Evolutionary conservation across 1,139 yeast species (phyloP).

Genomic region (Pichia sp.): DNA sequence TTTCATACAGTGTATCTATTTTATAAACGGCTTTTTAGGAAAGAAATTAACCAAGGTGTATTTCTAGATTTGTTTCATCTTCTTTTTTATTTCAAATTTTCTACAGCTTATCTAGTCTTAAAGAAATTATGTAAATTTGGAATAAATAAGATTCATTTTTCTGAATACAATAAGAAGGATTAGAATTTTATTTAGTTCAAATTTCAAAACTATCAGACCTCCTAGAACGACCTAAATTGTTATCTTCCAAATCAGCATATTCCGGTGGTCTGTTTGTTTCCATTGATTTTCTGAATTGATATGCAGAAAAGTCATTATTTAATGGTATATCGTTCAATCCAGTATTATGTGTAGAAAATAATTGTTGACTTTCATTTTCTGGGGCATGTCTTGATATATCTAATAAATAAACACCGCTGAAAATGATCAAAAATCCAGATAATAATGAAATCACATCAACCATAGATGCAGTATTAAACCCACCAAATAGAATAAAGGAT

Average conservation of each 20-base stretch:
- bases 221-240: conserved; percentile 51
- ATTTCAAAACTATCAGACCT: conserved; percentile 59
- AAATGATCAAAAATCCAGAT: conserved; percentile 82
- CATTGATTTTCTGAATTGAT: conserved; percentile 55
- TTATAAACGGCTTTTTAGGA: neutral
- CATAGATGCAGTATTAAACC: conserved; percentile 78
- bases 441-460: conserved; percentile 80
- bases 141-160: neutral
- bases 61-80: neutral
- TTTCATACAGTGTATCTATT: neutral
- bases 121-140: neutral
- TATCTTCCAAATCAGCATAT: conserved; percentile 29
- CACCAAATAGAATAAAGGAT: conserved; percentile 78
- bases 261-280: conserved; percentile 48
- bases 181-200: neutral
- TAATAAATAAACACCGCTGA: conserved; percentile 78
- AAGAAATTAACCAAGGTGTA: neutral
- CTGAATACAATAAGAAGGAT: too few relatives aligned
- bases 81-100: too few relatives aligned
- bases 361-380: conserved; percentile 36
- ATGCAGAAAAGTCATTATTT: conserved; percentile 80
- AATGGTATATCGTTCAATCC: conserved; percentile 71
- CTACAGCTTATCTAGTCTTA: neutral
- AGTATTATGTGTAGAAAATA: conserved; percentile 35
- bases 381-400: conserved; percentile 71